A percentile compares a stretch with the other conserved stretches of the same genome.
These are phyloP conservation scores for Diplodia mutila DNA, from an alignment of 2,329 filamentous ascomycete species.

Conservation along the genomic window DNA sequence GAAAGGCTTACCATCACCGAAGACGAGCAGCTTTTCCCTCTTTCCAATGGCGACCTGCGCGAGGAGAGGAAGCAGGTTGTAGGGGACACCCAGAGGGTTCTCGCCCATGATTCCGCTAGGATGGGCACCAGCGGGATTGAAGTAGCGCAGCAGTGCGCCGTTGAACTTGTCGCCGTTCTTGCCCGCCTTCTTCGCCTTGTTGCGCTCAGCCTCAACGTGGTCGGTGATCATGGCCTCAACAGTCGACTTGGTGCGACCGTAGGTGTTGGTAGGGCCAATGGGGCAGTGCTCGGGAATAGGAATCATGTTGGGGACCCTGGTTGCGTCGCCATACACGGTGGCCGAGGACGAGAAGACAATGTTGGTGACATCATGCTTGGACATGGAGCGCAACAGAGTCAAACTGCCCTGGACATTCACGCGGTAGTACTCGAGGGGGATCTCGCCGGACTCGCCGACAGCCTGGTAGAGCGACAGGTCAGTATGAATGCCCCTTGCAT, in stretches of 20 bases:
- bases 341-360: slow-evolving; percentile 98
- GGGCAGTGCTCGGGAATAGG: slow-evolving; percentile 97
- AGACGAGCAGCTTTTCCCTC: slow-evolving; percentile 90
- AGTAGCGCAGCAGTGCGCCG: slow-evolving; percentile 90
- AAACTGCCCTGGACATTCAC: slow-evolving; percentile 96
- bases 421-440: slow-evolving; percentile 95
- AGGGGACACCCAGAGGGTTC: slow-evolving; percentile 92
- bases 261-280: slow-evolving; percentile 94
- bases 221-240: slow-evolving; percentile 93
- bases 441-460: slow-evolving; percentile 92
- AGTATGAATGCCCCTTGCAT: slow-evolving; percentile 22
- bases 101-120: slow-evolving; percentile 97
- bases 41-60: slow-evolving; percentile 96
- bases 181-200: slow-evolving; percentile 77
- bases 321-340: slow-evolving; percentile 97
- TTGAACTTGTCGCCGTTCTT: slow-evolving; percentile 77
- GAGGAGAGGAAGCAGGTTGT: slow-evolving; percentile 91
- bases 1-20: slow-evolving; percentile 75
- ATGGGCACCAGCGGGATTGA: slow-evolving; percentile 95
- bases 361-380: slow-evolving; percentile 87
- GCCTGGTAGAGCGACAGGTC: slow-evolving; percentile 61
- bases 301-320: slow-evolving; percentile 96
- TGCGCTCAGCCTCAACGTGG: slow-evolving; percentile 83
- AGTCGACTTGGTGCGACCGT: slow-evolving; percentile 93
- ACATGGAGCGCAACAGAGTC: slow-evolving; percentile 83